Evolutionary conservation across 495 filamentous ascomycete species (phyloP), one percentile per base, ranked within the genome.

Genomic region (Neurospora cerealis): DNA sequence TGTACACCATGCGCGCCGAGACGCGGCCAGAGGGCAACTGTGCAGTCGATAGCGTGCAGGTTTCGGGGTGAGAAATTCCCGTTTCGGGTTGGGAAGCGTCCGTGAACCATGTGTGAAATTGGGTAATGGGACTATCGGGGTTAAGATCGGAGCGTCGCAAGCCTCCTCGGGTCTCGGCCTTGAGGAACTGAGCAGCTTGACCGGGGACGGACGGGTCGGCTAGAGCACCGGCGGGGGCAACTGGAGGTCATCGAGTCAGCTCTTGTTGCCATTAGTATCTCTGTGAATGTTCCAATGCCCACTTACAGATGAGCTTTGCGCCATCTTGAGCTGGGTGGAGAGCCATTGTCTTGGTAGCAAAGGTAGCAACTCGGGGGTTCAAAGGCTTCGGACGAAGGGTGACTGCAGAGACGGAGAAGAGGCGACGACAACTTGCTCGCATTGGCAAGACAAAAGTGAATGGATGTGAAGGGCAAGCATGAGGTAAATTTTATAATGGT

Each of bases 51-150:
- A 98, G 84, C 21, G 89, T 91, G 74, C 90, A 89, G 39, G 86
- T 91, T 88, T 93, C 95, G 74, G 86, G 95, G 74, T 94, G 92
- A 71, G 88, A 86, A 69, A 94, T 87, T 19, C 85, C 80, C 17
- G 78, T 77, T 39, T 71, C 84, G 75, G 74, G 78, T 17, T 85
- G 79, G 73, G 90, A 89, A 0, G 94, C 92, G 73, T 88, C 86
- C 11, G 85, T 85, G 87, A 94, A 98, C 94, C 95, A 98, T 75
- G 81, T 80, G 82, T 97, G 88, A 86, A 98, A 98, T 81, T 97
- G 95, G 71, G 85, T 85, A 73, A 95, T 84, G 5, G 96, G 93
- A 77, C 81, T 82, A 8, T 83, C 66, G 21, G 83, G 75, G 72
- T 86, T 78, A 48, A 93, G 88, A 74, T 90, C 83, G 10, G 78